A percentile compares a stretch with the other conserved stretches of the same genome.
These are phyloP conservation scores for Clavariopsis aquatica DNA, from an alignment of 495 filamentous ascomycete genomes.

Conservation along the genomic window DNA sequence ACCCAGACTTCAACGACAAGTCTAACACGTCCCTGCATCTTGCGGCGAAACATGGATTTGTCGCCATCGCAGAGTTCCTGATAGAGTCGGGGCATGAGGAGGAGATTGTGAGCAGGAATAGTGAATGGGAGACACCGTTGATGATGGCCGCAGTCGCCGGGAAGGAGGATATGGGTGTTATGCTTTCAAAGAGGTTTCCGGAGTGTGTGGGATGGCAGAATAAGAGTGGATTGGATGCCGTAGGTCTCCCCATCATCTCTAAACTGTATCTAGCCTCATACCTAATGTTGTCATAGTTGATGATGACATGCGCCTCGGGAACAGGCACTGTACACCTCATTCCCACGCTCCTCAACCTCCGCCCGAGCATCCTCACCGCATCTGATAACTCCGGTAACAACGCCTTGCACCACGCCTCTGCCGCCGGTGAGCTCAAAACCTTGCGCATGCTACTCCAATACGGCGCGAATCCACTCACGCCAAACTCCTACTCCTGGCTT, in stretches of 20 bases:
- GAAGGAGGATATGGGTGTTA: conserved; percentile 60
- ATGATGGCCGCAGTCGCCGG: conserved; percentile 55
- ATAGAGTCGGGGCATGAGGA: conserved; percentile 49
- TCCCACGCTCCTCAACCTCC: conserved; percentile 33
- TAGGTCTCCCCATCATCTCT: conserved; percentile 25
- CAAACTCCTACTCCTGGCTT: conserved; percentile 71
- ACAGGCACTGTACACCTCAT: conserved; percentile 36
- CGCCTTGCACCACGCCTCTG: conserved; percentile 67
- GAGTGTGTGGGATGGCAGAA: conserved; percentile 40
- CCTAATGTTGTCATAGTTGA: conserved; percentile 29
- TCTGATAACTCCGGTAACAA: conserved; percentile 72
- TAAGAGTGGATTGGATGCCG: conserved; percentile 50
- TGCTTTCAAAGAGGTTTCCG: conserved; percentile 54
- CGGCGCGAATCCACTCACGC: conserved; percentile 64
- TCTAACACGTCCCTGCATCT: conserved; percentile 78
- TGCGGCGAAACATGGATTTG: conserved; percentile 66
- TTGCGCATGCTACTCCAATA: conserved; percentile 68
- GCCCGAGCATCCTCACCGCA: conserved; percentile 20
- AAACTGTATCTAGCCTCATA: neutral
- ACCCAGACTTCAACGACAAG: conserved; percentile 63
- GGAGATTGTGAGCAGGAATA: conserved; percentile 64
- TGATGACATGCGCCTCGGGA: conserved; percentile 38
- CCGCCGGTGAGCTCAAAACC: conserved; percentile 70
- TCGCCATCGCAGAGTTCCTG: conserved; percentile 61
- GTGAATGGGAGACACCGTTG: conserved; percentile 69